Conservation (phyloP, 106 monocot species). For the Apostasia shenzhenica region DNA sequence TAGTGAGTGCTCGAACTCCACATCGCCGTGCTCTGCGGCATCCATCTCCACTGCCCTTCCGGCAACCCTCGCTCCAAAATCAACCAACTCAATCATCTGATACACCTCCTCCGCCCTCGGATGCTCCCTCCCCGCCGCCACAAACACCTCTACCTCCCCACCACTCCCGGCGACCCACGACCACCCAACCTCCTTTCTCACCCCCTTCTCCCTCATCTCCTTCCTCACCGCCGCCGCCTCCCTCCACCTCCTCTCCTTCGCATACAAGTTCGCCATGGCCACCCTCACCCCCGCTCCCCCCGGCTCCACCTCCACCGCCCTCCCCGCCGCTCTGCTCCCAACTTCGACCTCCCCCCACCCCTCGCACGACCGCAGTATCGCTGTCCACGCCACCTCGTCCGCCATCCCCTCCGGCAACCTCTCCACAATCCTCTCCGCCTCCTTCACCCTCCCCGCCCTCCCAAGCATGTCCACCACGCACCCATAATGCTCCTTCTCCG, state of each 20-base stretch:
- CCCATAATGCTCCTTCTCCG: conserved; percentile 78
- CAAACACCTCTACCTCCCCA: conserved; percentile 25
- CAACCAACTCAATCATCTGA: conserved; percentile 27
- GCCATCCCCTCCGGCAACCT: conserved; percentile 28
- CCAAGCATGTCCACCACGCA: conserved; percentile 73
- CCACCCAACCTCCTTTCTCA: conserved; percentile 71
- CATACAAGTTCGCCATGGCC: conserved; percentile 57
- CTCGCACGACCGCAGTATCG: conserved; percentile 46
- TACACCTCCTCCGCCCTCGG: conserved; percentile 24
- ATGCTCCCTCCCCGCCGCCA: conserved; percentile 27
- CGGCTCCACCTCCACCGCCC: conserved; percentile 37
- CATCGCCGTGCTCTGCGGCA: background rate
- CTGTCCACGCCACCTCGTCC: conserved; percentile 73
- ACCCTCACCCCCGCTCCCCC: conserved; percentile 54
- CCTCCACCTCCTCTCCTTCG: conserved; percentile 55
- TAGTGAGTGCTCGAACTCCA: no score
- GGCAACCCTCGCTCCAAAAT: conserved; percentile 15
- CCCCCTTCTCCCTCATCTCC: conserved; percentile 67
- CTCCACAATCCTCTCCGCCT: conserved; percentile 50
- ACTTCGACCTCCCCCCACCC: conserved; percentile 45
- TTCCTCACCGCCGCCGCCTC: conserved; percentile 48
- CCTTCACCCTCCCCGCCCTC: conserved; percentile 49
- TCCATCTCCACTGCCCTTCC: background rate
- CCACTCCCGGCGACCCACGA: conserved; percentile 46
- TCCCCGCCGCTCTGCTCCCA: conserved; percentile 36